These are phyloP conservation scores for Citrus trifoliata DNA, from an alignment of 345 rosid species.

Conservation along the genomic window DNA sequence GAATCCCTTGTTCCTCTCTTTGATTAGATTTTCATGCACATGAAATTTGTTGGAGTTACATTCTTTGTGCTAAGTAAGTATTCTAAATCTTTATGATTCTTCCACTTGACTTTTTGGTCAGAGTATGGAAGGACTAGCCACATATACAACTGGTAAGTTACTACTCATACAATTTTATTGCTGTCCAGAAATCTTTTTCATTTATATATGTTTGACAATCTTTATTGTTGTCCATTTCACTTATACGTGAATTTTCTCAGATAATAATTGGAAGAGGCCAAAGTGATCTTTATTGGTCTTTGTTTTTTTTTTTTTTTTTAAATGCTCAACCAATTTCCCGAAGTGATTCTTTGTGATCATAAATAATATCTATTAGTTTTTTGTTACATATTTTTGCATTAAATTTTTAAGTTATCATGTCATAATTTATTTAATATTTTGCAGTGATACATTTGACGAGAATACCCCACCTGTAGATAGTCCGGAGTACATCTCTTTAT, in stretches of 20 bases:
- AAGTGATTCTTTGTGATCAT: not conserved
- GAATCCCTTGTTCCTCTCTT: not conserved
- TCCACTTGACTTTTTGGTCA: slow-evolving; percentile 25
- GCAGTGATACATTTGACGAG: slow-evolving; percentile 79
- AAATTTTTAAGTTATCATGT: not conserved
- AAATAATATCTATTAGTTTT: not conserved
- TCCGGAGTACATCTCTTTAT: slow-evolving; percentile 58
- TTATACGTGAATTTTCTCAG: not conserved
- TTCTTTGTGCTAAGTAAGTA: slow-evolving; percentile 8
- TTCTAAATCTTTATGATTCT: slow-evolving; percentile 5
- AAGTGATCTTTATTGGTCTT: not conserved
- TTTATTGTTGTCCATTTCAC: not conserved
- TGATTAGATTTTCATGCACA: not conserved
- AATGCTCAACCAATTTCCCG: not conserved
- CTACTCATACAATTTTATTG: not conserved
- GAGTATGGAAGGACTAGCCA: slow-evolving; percentile 67
- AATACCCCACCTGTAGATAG: slow-evolving; percentile 72
- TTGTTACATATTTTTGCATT: not conserved
- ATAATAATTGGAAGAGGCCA: not conserved
- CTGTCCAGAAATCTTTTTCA: not conserved
- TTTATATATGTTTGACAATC: not conserved
- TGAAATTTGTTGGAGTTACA: not conserved
- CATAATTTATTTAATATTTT: slow-evolving; percentile 14
- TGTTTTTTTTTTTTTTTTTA: no score
- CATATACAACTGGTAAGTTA: slow-evolving; percentile 64